Evolutionary conservation across 441 rosid species (phyloP), one percentile per base, ranked within the genome.

Genomic region (Viola pubescens): DNA sequence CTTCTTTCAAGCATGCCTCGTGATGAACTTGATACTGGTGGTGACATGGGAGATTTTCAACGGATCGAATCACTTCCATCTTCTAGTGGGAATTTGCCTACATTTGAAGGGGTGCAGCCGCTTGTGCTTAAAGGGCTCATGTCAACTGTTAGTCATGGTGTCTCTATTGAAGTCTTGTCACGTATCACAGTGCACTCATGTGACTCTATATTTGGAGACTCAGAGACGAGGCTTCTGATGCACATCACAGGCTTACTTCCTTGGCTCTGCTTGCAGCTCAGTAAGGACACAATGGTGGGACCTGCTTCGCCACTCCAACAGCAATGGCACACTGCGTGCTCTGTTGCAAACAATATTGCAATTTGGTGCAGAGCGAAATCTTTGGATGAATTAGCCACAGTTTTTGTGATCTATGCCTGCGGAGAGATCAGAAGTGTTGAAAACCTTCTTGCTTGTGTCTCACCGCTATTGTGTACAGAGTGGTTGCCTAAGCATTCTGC

Each of bases 401-500:
- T 94, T 44, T 90, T 94, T 53, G 70, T 82, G 37, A 83, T 88
- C 10, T 88, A 90, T 63, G 80, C 96, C 45, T 81, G 83, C 11
- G 89, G 91, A 10, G 94, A 89, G 68, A 74, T 94, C 64, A 86
- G 80, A 77, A 80, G 88, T 34, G 72, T 84, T 4, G 91, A 86
- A 16, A 84, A 85, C 70, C 91, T 94, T 55, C 95, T 94, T 44
- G 88, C 94, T 10, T 84, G 97, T 53, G 85, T 87, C 10, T 85
- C 99, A 4, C 97, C 99, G 0, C 67, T 94, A 51, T 69, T 94
- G 50, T 88, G 96, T 81, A 83, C 81, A 11, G 89, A 80, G 68
- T 94, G 99, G 99, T 87, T 90, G 78, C 97, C 99, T 0, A 94
- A 87, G 79, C 97, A 90, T 79, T 94, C 97, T 0, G 91, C 99